phyloP scores from a whole-genome alignment of 345 rosid genomes.

The Erysimum cheiranthoides region DNA sequence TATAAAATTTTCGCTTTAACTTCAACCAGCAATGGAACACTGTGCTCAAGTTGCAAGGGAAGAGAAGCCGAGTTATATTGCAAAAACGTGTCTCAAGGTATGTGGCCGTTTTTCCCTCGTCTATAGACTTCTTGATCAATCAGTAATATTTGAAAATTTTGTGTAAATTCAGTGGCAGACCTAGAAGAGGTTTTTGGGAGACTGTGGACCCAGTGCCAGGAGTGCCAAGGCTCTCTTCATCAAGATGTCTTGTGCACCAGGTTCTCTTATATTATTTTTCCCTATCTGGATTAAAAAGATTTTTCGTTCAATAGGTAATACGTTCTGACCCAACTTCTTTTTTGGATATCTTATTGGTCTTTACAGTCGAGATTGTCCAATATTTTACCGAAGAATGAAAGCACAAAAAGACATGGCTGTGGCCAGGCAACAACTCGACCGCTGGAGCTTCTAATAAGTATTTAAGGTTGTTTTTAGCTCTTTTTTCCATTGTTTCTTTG shows the following conservation, averaged over 20 bases:
- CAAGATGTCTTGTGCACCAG: slow-evolving; percentile 98
- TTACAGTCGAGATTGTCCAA: slow-evolving; percentile 94
- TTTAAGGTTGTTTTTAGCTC: slow-evolving; percentile 39
- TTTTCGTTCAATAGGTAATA: neutral
- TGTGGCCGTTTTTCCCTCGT: slow-evolving; percentile 29
- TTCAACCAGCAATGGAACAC: slow-evolving; percentile 55
- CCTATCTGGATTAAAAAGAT: too few species aligned
- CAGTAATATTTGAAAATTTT: neutral
- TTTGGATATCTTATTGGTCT: slow-evolving; percentile 11
- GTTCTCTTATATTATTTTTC: slow-evolving; percentile 45
- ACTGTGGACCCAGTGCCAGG: slow-evolving; percentile 97
- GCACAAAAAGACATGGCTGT: slow-evolving; percentile 95
- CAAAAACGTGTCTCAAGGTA: slow-evolving; percentile 90
- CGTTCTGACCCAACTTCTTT: slow-evolving; percentile 27
- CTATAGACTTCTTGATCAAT: slow-evolving; percentile 5
- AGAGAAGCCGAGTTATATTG: slow-evolving; percentile 93
- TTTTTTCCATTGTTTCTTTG: slow-evolving; percentile 15
- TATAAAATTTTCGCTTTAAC: slow-evolving; percentile 14
- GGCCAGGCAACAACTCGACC: slow-evolving; percentile 76
- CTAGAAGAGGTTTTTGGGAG: slow-evolving; percentile 85
- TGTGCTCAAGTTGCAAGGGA: slow-evolving; percentile 89
- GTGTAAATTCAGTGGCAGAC: slow-evolving; percentile 69
- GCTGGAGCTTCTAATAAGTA: slow-evolving; percentile 73
- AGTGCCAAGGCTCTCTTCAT: slow-evolving; percentile 98
- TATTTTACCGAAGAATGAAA: slow-evolving; percentile 95